Percentiles rank a stretch among this genome's conserved stretches.
These are phyloP conservation scores for Cylindrotheca closterium DNA, from an alignment of 108 stramenopile species.

Conservation along the genomic window DNA sequence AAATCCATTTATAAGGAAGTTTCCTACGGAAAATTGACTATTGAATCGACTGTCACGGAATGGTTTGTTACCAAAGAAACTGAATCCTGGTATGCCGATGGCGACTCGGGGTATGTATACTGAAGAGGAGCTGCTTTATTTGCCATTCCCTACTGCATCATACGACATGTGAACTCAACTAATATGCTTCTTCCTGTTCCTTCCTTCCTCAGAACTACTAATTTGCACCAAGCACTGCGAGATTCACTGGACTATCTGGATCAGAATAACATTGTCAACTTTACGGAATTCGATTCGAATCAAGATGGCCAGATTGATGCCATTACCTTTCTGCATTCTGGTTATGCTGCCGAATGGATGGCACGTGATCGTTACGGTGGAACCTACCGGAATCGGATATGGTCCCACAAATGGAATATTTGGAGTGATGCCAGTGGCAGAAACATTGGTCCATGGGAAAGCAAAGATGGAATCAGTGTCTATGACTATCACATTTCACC, in stretches of 20 bases:
- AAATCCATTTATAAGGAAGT: conserved; percentile 24
- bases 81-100: conserved; percentile 29
- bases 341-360: conserved; percentile 68
- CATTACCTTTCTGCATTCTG: conserved; percentile 64
- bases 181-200: neutral
- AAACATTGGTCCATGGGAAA: conserved; percentile 14
- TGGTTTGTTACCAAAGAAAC: conserved; percentile 19
- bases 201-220: neutral
- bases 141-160: neutral
- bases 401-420: conserved; percentile 36
- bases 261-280: conserved; percentile 6
- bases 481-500: conserved; percentile 22
- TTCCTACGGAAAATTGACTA: conserved; percentile 30
- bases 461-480: conserved; percentile 10
- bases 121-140: neutral
- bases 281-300: conserved; percentile 34
- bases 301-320: conserved; percentile 53
- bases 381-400: conserved; percentile 21
- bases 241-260: conserved; percentile 16
- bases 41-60: conserved; percentile 26
- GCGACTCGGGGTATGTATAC: conserved; percentile 14
- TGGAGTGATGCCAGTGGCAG: neutral
- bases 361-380: conserved; percentile 37
- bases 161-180: neutral
- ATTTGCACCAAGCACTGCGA: conserved; percentile 22